phyloP scores from a whole-genome alignment of 2,329 filamentous ascomycete species.

The Colletotrichum orbiculare region DNA sequence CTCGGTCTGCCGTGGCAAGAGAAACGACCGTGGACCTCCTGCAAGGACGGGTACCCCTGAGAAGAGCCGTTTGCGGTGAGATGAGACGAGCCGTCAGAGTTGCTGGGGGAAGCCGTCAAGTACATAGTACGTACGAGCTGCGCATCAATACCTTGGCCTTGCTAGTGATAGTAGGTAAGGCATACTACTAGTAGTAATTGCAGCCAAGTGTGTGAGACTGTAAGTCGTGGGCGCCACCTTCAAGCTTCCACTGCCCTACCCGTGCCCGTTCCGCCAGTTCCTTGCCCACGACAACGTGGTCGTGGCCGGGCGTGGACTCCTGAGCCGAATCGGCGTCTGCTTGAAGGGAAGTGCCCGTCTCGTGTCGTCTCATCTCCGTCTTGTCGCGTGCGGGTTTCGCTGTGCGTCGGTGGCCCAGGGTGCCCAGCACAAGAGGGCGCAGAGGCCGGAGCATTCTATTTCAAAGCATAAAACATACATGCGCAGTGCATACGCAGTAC shows the following conservation, averaged over 20 bases:
- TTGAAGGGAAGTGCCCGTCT: background rate
- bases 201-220: too few species aligned
- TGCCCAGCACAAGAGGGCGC: background rate
- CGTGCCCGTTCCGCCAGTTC: too few species aligned
- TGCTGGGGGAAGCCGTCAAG: background rate
- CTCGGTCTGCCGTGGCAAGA: background rate
- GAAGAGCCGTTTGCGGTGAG: conserved; percentile 22
- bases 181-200: too few species aligned
- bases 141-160: background rate
- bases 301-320: too few species aligned
- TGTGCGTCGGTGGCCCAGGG: background rate
- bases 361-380: conserved; percentile 16
- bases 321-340: background rate
- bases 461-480: background rate
- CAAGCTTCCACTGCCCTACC: too few species aligned
- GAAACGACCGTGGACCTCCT: too few species aligned
- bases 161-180: too few species aligned
- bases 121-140: background rate
- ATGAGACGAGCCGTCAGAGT: conserved; percentile 6
- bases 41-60: background rate
- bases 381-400: conserved; percentile 18
- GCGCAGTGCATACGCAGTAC: too few species aligned
- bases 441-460: too few species aligned
- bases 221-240: too few species aligned
- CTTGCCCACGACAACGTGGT: too few species aligned